Evolutionary conservation across 495 filamentous ascomycete species (phyloP).

Genomic region (Xylaria intraflava): DNA sequence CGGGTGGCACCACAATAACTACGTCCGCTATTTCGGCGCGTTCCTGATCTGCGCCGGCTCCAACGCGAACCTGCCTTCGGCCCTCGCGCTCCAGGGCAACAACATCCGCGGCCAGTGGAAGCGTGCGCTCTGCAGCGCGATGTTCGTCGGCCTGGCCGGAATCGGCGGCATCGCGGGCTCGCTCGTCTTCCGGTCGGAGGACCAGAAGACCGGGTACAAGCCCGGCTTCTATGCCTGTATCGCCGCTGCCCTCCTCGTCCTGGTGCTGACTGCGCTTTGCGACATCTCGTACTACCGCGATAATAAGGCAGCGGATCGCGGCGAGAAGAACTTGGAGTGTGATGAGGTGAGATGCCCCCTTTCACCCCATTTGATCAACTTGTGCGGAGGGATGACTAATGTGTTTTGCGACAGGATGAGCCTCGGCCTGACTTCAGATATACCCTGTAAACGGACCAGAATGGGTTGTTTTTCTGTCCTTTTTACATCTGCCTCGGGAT

Average conservation of each 20-base stretch:
- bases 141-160: constrained; percentile 48
- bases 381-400: constrained; percentile 7
- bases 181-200: constrained; percentile 49
- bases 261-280: constrained; percentile 31
- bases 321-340: constrained; percentile 39
- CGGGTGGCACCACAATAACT: constrained; percentile 44
- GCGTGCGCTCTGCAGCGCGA: constrained; percentile 53
- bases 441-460: constrained; percentile 26
- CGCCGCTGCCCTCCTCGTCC: constrained; percentile 25
- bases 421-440: constrained; percentile 36
- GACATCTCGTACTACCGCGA: constrained; percentile 26
- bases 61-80: constrained; percentile 49
- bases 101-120: constrained; percentile 65
- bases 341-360: constrained; percentile 29
- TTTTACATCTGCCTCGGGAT: too few relatives aligned
- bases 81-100: constrained; percentile 52
- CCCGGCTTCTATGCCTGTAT: constrained; percentile 44
- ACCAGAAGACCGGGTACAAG: constrained; percentile 30
- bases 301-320: constrained; percentile 38
- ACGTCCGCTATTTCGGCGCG: constrained; percentile 54
- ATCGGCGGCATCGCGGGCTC: constrained; percentile 55
- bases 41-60: constrained; percentile 51
- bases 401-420: constrained; percentile 25
- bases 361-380: background rate
- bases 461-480: background rate